Evolutionary conservation across 164 flowering plant species (phyloP).

Genomic region (Cinnamomum chago): DNA sequence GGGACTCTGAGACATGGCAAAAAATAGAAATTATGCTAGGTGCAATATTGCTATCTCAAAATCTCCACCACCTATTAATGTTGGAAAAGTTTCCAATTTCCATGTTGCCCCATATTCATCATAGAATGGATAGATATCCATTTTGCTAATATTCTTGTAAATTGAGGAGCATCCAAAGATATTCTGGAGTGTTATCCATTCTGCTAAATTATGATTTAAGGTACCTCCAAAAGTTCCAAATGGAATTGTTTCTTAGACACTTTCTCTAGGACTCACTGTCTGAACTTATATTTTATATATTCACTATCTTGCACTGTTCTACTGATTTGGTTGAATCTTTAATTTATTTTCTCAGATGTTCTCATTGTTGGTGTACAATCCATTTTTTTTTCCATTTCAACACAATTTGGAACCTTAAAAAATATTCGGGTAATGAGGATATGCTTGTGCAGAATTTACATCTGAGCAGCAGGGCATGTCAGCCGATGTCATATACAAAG

Average conservation of each 20-base stretch:
- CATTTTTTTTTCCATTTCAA: background rate
- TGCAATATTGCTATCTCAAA: no score
- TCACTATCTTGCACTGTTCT: background rate
- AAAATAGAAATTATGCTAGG: no score
- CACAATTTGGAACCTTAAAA: background rate
- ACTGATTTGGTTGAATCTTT: background rate
- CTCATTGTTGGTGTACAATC: background rate
- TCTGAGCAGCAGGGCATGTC: conserved; percentile 64
- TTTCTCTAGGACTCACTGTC: background rate
- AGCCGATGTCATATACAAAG: conserved; percentile 61
- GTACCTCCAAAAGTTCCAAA: background rate
- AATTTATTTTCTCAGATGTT: background rate
- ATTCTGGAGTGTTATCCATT: no score
- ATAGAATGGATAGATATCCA: background rate
- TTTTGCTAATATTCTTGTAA: background rate
- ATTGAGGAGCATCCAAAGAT: no score
- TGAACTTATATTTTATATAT: background rate
- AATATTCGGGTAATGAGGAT: conserved; percentile 17
- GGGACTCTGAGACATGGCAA: no score
- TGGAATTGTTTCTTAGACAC: background rate
- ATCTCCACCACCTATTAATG: no score
- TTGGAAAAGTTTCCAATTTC: background rate
- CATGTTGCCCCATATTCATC: background rate
- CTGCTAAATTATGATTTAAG: no score
- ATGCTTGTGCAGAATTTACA: conserved; percentile 55